Evolutionary conservation across 768 basidiomycete species (phyloP), one percentile per base, ranked within the genome.

Genomic region (Xerocomellus amylosporus): DNA sequence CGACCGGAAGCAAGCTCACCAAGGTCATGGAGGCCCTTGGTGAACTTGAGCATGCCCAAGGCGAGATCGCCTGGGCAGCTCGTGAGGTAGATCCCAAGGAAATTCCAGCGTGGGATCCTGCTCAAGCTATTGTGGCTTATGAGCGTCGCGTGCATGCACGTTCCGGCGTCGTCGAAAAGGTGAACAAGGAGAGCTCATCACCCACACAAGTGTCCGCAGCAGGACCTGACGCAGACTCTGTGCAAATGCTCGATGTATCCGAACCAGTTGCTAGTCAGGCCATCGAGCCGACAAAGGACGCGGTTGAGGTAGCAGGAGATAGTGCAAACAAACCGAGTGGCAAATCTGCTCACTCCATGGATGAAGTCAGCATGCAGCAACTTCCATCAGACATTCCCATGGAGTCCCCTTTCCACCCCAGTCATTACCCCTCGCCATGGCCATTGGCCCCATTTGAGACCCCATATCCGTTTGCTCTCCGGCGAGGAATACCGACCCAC

Each of bases 341-440:
- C 19, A 6, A 31, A 14, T 2, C 43, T 8, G 17, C 19, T 17
- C n/a, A 43, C 15, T 5, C 36, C 4, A 31, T 6, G 22, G 22
- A 33, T 15, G 8, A 22, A n/a, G 15, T 15, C n/a, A 2, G 10
- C 33, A 14, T 28, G 1, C 49, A 42, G 13, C 33, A 14, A 20
- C n/a, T 6, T 13, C 20, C 20, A 2, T 28, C 33, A 17, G 28
- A 30, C 20, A 22, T 48, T 13, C 31, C 51, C 15, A 3, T 48
- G 2, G 60, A 49, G n/a, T 64, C 56, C 9, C 55, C 62, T 4
- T 77, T 74, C 46, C 56, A 72, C 49, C 58, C 62, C 3, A 51
- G 58, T 7, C 65, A 70, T 38, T 78, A 77, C 51, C 74, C 75
- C 5, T 58, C 63, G 4, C 71, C 74, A 15, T 77, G 78, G 74